Conservation (phyloP, 202 grass and related monocot genomes). For the Brachypodium distachyon region DNA sequence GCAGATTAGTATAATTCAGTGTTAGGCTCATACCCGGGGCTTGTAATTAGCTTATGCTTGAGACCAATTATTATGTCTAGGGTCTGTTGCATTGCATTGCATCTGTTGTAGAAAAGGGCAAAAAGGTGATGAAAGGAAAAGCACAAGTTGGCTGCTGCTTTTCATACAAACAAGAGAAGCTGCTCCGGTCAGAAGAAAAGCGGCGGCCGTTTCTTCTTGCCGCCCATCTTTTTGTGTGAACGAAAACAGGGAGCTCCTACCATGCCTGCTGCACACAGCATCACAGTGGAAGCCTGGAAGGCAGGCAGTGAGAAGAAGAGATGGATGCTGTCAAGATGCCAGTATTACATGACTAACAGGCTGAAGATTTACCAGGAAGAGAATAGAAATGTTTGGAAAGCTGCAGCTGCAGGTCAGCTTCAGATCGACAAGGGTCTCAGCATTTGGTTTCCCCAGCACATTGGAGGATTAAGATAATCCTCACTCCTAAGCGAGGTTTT, state of each 20-base stretch:
- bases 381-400: not conserved
- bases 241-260: not conserved
- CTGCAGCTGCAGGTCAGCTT: not conserved
- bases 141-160: not conserved
- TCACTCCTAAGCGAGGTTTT: not conserved
- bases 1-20: not conserved
- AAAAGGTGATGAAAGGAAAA: not conserved
- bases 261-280: not conserved
- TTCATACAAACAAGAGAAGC: slow-evolving; percentile 18
- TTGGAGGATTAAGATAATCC: slow-evolving; percentile 12
- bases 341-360: not conserved
- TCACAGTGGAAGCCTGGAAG: not conserved
- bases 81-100: slow-evolving; percentile 13
- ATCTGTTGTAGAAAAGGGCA: not conserved
- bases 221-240: slow-evolving; percentile 18
- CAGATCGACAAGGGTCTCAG: not conserved
- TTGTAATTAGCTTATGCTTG: not conserved
- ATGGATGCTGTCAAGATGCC: not conserved
- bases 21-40: not conserved
- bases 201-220: slow-evolving; percentile 16
- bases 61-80: slow-evolving; percentile 21
- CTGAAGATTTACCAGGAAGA: not conserved
- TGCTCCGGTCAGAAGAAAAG: slow-evolving; percentile 17
- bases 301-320: not conserved
- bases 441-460: slow-evolving; percentile 3